Conservation (phyloP, 208 protist species). For the Leishmania guyanensis region DNA sequence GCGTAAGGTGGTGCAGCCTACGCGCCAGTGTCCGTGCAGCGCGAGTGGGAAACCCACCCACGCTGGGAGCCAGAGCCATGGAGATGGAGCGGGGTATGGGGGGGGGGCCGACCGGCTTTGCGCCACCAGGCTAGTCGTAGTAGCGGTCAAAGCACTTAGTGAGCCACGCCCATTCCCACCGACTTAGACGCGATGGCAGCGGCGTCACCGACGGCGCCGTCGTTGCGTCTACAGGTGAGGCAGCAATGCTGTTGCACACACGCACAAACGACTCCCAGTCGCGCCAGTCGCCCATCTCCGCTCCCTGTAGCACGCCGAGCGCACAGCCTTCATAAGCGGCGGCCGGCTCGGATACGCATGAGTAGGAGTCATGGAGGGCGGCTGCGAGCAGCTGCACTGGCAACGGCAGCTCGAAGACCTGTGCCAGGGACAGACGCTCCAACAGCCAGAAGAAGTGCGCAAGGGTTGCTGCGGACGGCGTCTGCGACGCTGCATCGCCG, state of each 20-base stretch:
- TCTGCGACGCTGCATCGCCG: not conserved
- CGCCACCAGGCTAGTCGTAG: not conserved
- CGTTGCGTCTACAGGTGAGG: not conserved
- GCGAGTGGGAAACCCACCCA: not conserved
- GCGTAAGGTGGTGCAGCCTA: not conserved
- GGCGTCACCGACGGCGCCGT: not conserved
- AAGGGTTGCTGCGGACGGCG: slow-evolving; percentile 1
- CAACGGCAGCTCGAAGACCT: slow-evolving; percentile 64
- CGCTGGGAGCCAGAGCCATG: not conserved
- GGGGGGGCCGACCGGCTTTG: not conserved
- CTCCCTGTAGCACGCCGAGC: not conserved
- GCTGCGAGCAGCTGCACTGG: slow-evolving; percentile 43
- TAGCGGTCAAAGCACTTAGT: slow-evolving; percentile 36
- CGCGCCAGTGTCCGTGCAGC: not conserved
- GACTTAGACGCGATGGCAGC: slow-evolving; percentile 23
- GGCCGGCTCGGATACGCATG: not conserved
- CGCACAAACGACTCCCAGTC: slow-evolving; percentile 31
- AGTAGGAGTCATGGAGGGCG: not conserved
- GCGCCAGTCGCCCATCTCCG: slow-evolving; percentile 5
- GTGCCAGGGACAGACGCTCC: slow-evolving; percentile 48
- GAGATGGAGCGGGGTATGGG: too few relatives aligned
- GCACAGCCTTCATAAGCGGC: not conserved
- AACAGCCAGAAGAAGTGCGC: slow-evolving; percentile 44
- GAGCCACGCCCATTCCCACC: slow-evolving; percentile 40
- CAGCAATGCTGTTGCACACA: slow-evolving; percentile 2